These are phyloP conservation scores for Pleurotus citrinopileatus DNA, from an alignment of 768 basidiomycete species.

Conservation along the genomic window DNA sequence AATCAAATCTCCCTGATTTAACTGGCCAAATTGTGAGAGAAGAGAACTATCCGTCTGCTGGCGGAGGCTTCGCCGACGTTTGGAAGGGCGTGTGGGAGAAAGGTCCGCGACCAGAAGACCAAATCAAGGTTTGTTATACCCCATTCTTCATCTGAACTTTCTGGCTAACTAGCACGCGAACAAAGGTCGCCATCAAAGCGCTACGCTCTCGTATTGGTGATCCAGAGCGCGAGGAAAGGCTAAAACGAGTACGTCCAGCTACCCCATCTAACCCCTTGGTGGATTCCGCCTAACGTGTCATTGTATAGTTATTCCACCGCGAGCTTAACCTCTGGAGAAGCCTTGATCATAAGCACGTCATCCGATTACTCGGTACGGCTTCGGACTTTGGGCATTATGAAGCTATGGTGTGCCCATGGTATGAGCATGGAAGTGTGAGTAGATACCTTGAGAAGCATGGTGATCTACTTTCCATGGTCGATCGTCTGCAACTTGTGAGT, in stretches of 20 bases:
- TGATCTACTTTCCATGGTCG: slow-evolving; percentile 29
- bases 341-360: slow-evolving; percentile 36
- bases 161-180: background rate
- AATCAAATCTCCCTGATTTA: slow-evolving; percentile 23
- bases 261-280: background rate
- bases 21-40: slow-evolving; percentile 28
- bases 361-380: slow-evolving; percentile 31
- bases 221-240: slow-evolving; percentile 26
- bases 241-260: slow-evolving; percentile 25
- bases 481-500: slow-evolving; percentile 33
- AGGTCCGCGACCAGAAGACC: slow-evolving; percentile 16
- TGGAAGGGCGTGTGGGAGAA: slow-evolving; percentile 36
- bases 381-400: slow-evolving; percentile 35
- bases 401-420: slow-evolving; percentile 41
- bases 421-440: slow-evolving; percentile 34
- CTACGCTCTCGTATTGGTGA: slow-evolving; percentile 31
- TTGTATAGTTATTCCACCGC: slow-evolving; percentile 27
- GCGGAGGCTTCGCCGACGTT: slow-evolving; percentile 44
- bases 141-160: slow-evolving; percentile 8
- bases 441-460: slow-evolving; percentile 34
- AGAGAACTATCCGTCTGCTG: slow-evolving; percentile 32
- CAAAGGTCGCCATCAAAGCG: slow-evolving; percentile 31
- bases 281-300: background rate
- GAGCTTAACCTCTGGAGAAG: slow-evolving; percentile 37
- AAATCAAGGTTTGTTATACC: slow-evolving; percentile 13